A percentile compares a stretch with the other conserved stretches of the same genome.
These are phyloP conservation scores for Fusarium compactum DNA, from an alignment of 2,329 filamentous ascomycete species.

Conservation along the genomic window DNA sequence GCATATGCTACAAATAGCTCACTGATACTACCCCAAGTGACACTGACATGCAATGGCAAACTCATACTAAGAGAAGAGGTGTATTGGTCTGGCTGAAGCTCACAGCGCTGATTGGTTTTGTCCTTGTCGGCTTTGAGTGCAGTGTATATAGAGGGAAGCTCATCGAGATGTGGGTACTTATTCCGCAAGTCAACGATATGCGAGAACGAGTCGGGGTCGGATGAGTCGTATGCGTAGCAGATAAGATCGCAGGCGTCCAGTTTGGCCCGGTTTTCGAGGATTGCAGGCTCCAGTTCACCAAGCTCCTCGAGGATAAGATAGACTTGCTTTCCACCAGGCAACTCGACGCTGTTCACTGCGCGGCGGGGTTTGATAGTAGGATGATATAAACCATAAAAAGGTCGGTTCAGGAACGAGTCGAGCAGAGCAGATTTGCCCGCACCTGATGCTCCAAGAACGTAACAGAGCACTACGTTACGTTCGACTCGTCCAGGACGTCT, in stretches of 20 bases:
- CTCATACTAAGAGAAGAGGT: conserved; percentile 88
- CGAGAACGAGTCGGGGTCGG: conserved; percentile 93
- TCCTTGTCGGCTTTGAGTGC: conserved; percentile 96
- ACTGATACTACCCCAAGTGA: conserved; percentile 92
- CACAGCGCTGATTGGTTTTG: conserved; percentile 94
- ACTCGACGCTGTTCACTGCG: conserved; percentile 95
- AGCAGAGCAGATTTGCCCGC: conserved; percentile 93
- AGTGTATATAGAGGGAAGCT: conserved; percentile 91
- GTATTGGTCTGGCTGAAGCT: conserved; percentile 92
- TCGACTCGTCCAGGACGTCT: conserved; percentile 87
- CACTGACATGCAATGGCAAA: conserved; percentile 91
- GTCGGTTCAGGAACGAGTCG: conserved; percentile 89
- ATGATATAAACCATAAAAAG: conserved; percentile 85
- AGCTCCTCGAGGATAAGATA: conserved; percentile 97
- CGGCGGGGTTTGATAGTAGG: conserved; percentile 95
- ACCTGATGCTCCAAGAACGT: conserved; percentile 85
- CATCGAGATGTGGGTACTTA: conserved; percentile 84
- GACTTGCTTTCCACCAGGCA: conserved; percentile 95
- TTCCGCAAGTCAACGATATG: conserved; percentile 86
- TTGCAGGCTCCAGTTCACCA: conserved; percentile 93
- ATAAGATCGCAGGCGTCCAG: conserved; percentile 93
- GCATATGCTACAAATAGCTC: conserved; percentile 94
- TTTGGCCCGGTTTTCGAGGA: conserved; percentile 90
- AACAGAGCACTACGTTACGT: conserved; percentile 93
- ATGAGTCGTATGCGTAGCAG: conserved; percentile 96